These are phyloP conservation scores for Karstenula rhodostoma DNA, from an alignment of 2,329 filamentous ascomycete species.

Conservation along the genomic window DNA sequence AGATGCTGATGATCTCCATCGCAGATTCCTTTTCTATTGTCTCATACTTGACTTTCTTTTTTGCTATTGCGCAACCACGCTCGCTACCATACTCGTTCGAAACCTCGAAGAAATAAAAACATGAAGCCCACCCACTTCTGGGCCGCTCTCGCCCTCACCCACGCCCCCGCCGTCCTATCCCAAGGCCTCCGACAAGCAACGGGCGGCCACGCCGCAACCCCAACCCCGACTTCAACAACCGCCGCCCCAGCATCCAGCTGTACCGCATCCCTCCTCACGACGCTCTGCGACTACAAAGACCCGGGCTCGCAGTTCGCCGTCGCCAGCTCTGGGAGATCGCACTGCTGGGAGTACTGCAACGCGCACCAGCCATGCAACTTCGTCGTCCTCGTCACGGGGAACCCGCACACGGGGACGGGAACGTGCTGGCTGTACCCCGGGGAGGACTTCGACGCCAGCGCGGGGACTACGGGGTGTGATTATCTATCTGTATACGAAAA, in stretches of 20 bases:
- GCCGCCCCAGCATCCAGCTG: conserved; percentile 8
- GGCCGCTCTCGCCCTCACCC: neutral
- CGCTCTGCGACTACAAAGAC: conserved; percentile 10
- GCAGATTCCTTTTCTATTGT: too few relatives aligned
- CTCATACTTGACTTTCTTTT: too few relatives aligned
- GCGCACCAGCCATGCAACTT: conserved; percentile 15
- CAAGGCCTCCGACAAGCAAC: conserved; percentile 7
- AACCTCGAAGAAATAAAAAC: too few relatives aligned
- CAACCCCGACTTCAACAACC: neutral
- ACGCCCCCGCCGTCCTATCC: neutral
- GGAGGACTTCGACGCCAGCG: conserved; percentile 8
- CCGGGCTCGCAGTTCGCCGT: conserved; percentile 9
- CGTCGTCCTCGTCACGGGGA: conserved; percentile 9
- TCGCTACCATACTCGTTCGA: too few relatives aligned
- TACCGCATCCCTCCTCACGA: conserved; percentile 10
- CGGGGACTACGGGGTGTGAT: neutral
- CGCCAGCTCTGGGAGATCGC: neutral
- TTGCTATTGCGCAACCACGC: too few relatives aligned
- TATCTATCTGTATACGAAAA: conserved; percentile 13
- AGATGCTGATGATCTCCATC: too few relatives aligned
- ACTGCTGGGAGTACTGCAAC: conserved; percentile 18
- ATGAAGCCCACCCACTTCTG: neutral
- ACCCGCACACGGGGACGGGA: conserved; percentile 15
- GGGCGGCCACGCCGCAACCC: neutral
- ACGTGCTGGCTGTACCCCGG: conserved; percentile 18